phyloP scores from a whole-genome alignment of 129 eudicot genomes.

The Smallanthus sonchifolius region DNA sequence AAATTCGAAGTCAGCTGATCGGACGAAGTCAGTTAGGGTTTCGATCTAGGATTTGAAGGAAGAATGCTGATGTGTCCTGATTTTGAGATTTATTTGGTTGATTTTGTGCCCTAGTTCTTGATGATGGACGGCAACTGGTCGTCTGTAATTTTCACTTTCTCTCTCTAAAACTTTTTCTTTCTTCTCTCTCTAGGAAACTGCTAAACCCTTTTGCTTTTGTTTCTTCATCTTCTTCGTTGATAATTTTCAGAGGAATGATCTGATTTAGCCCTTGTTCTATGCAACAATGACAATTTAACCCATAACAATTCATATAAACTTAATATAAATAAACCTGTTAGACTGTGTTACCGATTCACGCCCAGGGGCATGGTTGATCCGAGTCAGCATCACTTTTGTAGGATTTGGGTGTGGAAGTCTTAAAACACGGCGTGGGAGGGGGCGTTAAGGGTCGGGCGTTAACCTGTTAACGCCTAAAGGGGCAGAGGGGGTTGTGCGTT shows the following conservation, averaged over 20 bases:
- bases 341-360: too few relatives aligned
- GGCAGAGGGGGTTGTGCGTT: too few relatives aligned
- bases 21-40: conserved; percentile 44
- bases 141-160: conserved; percentile 34
- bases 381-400: too few relatives aligned
- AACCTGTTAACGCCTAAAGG: too few relatives aligned
- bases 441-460: too few relatives aligned
- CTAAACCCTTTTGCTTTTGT: conserved; percentile 33
- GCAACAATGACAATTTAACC: not conserved
- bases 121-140: conserved; percentile 68
- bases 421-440: too few relatives aligned
- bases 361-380: too few relatives aligned
- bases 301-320: not conserved
- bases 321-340: not conserved
- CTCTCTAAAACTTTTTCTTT: conserved; percentile 2
- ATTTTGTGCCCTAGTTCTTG: conserved; percentile 19
- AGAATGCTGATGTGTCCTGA: conserved; percentile 21
- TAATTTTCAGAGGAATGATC: not conserved
- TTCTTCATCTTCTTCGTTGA: conserved; percentile 12
- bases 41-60: conserved; percentile 20
- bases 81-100: conserved; percentile 3
- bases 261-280: conserved; percentile 15
- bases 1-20: conserved; percentile 37
- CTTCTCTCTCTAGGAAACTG: conserved; percentile 14
- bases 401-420: too few relatives aligned